Percentiles rank a stretch among this genome's conserved stretches.
phyloP scores from a whole-genome alignment of 257 asterid species.

The Plantago elongata region DNA sequence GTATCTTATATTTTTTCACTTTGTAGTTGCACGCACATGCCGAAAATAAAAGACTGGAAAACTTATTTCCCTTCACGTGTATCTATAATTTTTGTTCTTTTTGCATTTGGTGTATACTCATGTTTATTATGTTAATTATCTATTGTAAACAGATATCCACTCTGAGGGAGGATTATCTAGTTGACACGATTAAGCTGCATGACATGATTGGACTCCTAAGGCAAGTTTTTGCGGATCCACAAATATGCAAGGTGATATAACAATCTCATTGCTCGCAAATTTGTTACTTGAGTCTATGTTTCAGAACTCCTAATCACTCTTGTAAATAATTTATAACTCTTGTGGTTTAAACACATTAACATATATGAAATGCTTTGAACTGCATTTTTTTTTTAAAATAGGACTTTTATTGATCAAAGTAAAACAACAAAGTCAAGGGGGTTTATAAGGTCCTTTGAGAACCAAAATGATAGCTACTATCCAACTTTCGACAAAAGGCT shows the following conservation, averaged over 20 bases:
- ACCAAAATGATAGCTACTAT: too few relatives aligned
- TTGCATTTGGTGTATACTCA: background rate
- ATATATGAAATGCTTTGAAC: too few relatives aligned
- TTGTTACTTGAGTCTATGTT: too few relatives aligned
- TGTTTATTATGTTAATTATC: background rate
- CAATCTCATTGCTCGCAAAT: background rate
- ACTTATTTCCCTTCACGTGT: slow-evolving; percentile 2
- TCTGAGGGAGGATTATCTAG: slow-evolving; percentile 54
- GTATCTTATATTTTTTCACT: background rate
- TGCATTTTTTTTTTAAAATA: too few relatives aligned
- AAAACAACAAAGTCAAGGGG: too few relatives aligned
- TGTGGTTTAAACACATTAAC: too few relatives aligned
- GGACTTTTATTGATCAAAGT: too few relatives aligned
- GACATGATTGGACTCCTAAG: slow-evolving; percentile 79
- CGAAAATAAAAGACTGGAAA: too few relatives aligned
- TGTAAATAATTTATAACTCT: too few relatives aligned
- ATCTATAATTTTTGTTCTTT: background rate
- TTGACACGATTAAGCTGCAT: slow-evolving; percentile 75
- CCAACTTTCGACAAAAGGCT: too few relatives aligned
- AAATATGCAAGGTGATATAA: slow-evolving; percentile 70
- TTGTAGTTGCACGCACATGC: background rate
- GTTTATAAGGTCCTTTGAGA: too few relatives aligned
- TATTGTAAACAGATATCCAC: slow-evolving; percentile 66
- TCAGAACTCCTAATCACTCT: too few relatives aligned
- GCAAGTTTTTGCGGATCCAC: slow-evolving; percentile 75